Conservation (phyloP, 805 yeast species). For the Yamadazyma philogaea region DNA sequence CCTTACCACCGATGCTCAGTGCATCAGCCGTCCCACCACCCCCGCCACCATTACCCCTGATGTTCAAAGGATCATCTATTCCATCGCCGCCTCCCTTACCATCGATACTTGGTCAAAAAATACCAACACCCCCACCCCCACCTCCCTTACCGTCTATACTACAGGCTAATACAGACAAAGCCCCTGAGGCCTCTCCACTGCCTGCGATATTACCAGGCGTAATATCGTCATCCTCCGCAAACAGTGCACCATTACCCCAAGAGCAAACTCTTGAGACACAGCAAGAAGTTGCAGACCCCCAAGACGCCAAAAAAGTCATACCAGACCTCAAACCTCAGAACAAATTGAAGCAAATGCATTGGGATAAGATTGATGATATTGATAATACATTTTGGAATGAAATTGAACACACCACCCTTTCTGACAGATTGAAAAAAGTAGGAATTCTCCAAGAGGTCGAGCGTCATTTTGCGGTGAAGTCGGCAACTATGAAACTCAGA, state of each 20-base stretch:
- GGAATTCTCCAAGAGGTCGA: constrained; percentile 87
- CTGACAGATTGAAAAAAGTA: constrained; percentile 62
- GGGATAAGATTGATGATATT: constrained; percentile 89
- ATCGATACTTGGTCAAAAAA: constrained; percentile 1
- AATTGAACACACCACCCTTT: constrained; percentile 53
- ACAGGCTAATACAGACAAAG: constrained; percentile 9
- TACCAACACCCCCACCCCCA: constrained; percentile 14
- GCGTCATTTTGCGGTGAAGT: constrained; percentile 81
- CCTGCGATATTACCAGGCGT: constrained; percentile 3
- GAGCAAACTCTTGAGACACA: background rate
- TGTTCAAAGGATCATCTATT: too few species aligned
- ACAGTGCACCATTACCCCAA: background rate
- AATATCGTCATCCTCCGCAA: background rate
- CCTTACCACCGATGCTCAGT: constrained; percentile 16
- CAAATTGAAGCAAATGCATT: constrained; percentile 90
- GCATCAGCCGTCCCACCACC: constrained; percentile 10
- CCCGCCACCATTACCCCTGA: constrained; percentile 14
- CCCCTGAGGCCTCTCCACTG: constrained; percentile 4
- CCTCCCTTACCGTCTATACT: constrained; percentile 17
- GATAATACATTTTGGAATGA: constrained; percentile 85
- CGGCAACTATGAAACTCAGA: constrained; percentile 37
- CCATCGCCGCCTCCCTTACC: constrained; percentile 1
- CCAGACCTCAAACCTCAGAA: constrained; percentile 54
- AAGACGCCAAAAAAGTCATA: constrained; percentile 9
- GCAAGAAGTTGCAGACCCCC: background rate